A percentile compares a stretch with the other conserved stretches of the same genome.
Conservation (phyloP, 306 rosid genomes). For the Herpetospermum pedunculosum region DNA sequence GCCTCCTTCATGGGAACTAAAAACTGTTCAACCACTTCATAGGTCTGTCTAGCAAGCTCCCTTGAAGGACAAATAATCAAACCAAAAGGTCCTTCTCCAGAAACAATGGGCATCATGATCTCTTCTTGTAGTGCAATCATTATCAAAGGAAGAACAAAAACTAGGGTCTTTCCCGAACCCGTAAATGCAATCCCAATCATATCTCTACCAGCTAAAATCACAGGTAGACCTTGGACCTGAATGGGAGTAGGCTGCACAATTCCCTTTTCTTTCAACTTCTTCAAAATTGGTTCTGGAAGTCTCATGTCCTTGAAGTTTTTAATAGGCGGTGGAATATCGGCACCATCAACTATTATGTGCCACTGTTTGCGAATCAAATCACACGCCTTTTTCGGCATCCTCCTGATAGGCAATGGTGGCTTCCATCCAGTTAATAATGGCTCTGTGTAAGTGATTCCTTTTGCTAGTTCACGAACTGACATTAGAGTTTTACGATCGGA, state of each 20-base stretch:
- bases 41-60: constrained; percentile 93
- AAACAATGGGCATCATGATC: constrained; percentile 80
- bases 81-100: constrained; percentile 91
- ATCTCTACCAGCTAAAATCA: constrained; percentile 72
- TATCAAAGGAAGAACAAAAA: constrained; percentile 85
- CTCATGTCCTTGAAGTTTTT: constrained; percentile 88
- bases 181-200: constrained; percentile 98
- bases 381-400: constrained; percentile 48
- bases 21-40: constrained; percentile 75
- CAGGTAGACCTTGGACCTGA: constrained; percentile 97
- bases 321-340: constrained; percentile 62
- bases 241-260: constrained; percentile 93
- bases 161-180: constrained; percentile 83
- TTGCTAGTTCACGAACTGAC: constrained; percentile 91
- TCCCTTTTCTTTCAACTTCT: constrained; percentile 64
- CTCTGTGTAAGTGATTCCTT: constrained; percentile 73
- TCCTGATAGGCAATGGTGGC: constrained; percentile 65
- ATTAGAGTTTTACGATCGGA: constrained; percentile 70
- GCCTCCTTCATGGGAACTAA: constrained; percentile 68
- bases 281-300: constrained; percentile 77
- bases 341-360: constrained; percentile 88
- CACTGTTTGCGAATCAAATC: constrained; percentile 77
- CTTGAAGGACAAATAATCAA: constrained; percentile 77
- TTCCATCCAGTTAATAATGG: constrained; percentile 90
- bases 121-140: constrained; percentile 93